Base-by-base conservation (phyloP, 768 basidiomycete species). In the Tylopilus plumbeoviolaceoides region DNA sequence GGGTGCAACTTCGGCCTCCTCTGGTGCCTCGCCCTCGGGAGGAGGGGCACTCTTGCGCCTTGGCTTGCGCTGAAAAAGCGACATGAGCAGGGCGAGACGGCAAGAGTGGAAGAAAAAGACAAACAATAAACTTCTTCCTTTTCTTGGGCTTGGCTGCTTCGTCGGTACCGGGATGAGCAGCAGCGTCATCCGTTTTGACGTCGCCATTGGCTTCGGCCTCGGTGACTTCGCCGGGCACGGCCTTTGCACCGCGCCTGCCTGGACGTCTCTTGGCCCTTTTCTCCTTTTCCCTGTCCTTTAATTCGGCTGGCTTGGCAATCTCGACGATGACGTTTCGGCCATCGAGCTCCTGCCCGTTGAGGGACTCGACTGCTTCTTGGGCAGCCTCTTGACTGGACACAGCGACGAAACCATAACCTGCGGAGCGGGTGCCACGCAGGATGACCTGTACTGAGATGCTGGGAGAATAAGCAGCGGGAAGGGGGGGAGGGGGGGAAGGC, bases 351-450 rank as follows among this genome's bases (percentile, higher is more conserved):
- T 83, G 79, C 76, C 88, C 87, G 82, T 94, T 78, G 67, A 95
- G 88, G 63, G 76, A 71, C 57, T 91, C 84, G 70, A 93, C 89
- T 56, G 93, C 93, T 71, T 83, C 82, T 75, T 91, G 79, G 56
- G 88, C 91, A 68, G 91, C 89, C 73, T 89, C 90, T 69, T 76
- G 77, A 70, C 79, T 85, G 67, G 80, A 74, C 71, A 93, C 78
- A 62, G 91, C 84, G 68, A 95, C 92, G 71, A 95, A 95, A 61
- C 91, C 93, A 73, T 95, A 95, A 56, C 93, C 91, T 67, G 91
- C 87, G 56, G 91, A 87, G 70, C 89, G 87, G 53, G 76, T 75
- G 67, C 89, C 89, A 61, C 91, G 90, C 73, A 84, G 75, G 73
- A 95, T 92, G 72, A 95, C 83, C 72, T 90, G 86, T 62, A 82